Percentiles rank a stretch among this genome's conserved stretches.
phyloP scores from a whole-genome alignment of 2,329 filamentous ascomycete genomes.

The Mycosphaerella arachidis region DNA sequence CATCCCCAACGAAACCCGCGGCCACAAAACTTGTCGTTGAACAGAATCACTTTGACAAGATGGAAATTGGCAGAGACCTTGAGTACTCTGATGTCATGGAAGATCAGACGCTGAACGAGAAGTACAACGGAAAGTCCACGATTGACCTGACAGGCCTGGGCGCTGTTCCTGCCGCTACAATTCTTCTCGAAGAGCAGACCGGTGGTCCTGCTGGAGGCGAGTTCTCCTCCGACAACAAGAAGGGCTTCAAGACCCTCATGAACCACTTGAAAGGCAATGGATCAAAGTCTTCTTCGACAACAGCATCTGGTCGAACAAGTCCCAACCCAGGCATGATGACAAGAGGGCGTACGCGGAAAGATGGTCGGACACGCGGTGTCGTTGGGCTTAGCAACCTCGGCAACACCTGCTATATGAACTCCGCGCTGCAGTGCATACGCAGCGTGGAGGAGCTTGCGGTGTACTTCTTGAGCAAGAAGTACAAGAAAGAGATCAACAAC shows the following conservation, averaged over 20 bases:
- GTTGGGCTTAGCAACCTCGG: constrained; percentile 86
- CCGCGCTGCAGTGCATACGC: constrained; percentile 87
- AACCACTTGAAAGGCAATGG: constrained; percentile 34
- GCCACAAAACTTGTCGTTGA: constrained; percentile 55
- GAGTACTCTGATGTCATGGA: constrained; percentile 56
- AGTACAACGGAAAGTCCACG: constrained; percentile 70
- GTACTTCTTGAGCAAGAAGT: constrained; percentile 74
- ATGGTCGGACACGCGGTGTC: constrained; percentile 67
- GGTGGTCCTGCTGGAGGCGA: constrained; percentile 51
- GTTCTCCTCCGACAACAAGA: constrained; percentile 50
- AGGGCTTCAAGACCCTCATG: constrained; percentile 35
- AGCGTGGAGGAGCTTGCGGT: constrained; percentile 89
- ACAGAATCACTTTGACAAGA: constrained; percentile 56
- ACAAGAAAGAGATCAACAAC: constrained; percentile 75
- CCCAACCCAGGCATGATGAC: constrained; percentile 64
- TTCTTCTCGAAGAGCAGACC: constrained; percentile 79
- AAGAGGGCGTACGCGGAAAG: constrained; percentile 63
- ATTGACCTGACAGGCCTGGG: constrained; percentile 64
- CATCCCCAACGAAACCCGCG: constrained; percentile 42
- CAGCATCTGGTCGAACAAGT: constrained; percentile 59
- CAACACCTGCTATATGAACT: constrained; percentile 99
- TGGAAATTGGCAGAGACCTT: constrained; percentile 60
- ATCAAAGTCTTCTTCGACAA: constrained; percentile 37
- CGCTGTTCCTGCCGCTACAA: constrained; percentile 60
- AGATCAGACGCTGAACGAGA: constrained; percentile 68